A percentile compares a stretch with the other conserved stretches of the same genome.
These are phyloP conservation scores for Heterobasidion irregulare DNA, from an alignment of 1,284 basidiomycete species.

Conservation along the genomic window DNA sequence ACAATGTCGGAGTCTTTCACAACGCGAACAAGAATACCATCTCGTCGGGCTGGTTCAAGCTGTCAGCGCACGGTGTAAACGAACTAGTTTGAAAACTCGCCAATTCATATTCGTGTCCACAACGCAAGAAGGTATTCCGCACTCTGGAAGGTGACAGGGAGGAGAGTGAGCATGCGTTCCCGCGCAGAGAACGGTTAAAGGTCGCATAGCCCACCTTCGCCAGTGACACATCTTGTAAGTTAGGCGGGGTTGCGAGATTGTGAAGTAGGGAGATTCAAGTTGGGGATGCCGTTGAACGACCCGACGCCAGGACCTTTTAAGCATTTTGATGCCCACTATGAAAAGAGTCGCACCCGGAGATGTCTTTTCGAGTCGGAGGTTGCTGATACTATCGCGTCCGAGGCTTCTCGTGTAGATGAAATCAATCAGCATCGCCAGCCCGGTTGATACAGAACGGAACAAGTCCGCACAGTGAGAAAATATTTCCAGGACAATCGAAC, in stretches of 20 bases:
- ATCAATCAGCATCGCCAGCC: conserved; percentile 1
- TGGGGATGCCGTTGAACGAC: conserved; percentile 8
- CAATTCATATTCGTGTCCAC: conserved; percentile 46
- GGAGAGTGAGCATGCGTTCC: conserved; percentile 1
- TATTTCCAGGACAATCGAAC: conserved; percentile 1
- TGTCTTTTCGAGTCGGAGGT: neutral
- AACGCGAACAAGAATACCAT: conserved; percentile 1
- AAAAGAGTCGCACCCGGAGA: neutral
- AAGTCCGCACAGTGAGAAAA: neutral
- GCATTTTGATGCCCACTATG: neutral
- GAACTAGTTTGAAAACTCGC: conserved; percentile 27
- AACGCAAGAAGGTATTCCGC: conserved; percentile 45
- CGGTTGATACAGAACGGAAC: neutral
- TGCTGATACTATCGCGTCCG: conserved; percentile 5
- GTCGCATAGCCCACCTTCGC: conserved; percentile 37
- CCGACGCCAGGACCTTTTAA: neutral
- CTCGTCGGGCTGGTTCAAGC: conserved; percentile 34
- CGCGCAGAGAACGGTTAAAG: conserved; percentile 5
- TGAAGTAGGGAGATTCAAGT: conserved; percentile 1
- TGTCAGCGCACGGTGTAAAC: conserved; percentile 7
- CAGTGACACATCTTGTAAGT: conserved; percentile 42
- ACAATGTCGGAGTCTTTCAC: neutral
- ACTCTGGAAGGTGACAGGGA: conserved; percentile 29
- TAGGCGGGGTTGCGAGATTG: neutral
- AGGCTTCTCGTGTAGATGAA: conserved; percentile 3